Base-by-base conservation (phyloP, 2,329 filamentous ascomycete genomes). In the Venturia aucupariae region DNA sequence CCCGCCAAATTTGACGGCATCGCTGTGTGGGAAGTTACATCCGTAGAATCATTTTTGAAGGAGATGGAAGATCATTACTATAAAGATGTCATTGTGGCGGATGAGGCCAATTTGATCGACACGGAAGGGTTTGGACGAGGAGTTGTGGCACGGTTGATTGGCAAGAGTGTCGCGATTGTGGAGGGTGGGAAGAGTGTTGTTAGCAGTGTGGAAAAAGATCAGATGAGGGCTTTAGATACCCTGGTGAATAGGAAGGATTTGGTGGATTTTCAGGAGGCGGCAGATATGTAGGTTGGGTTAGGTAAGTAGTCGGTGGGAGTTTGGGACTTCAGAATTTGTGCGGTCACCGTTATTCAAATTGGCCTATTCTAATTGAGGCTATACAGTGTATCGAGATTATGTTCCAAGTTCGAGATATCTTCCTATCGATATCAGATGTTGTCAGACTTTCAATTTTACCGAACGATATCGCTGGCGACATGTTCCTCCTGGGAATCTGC, bases 11-110 rank as follows among this genome's bases (percentile, higher is more conserved):
- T 60, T 35, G 57, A 60, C n/a, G 57, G 57, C 35, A 71, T 72
- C 19, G 72, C 72, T 15, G 65, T 73, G 22, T 72, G 75, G 59
- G 69, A 73, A 60, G 67, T 73, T 6, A 69, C 67, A 7, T 69
- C 67, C 41, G 67, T 73, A 17, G 68, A 71, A 46, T 61, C 68
- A 30, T 72, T 73, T 46, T 67, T 63, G 8, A 65, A 68, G 15
- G 71, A 72, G 1, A 73, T 74, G 65, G 65, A 70, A 63, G 71
- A 72, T 63, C 70, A 71, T 32, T 74, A 74, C 66, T 74, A 73
- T 64, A 59, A 68, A 46, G 67, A 69, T 30, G 67, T 71, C 4
- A 75, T 74, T 61, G 67, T 69, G 63, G 68, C 69, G n/a, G 71
- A 74, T 64, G 71, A 74, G 67, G 67, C 68, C 65, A 60, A 63